These are phyloP conservation scores for Nymphaea thermarum DNA, from an alignment of 164 flowering plant species.

Conservation along the genomic window DNA sequence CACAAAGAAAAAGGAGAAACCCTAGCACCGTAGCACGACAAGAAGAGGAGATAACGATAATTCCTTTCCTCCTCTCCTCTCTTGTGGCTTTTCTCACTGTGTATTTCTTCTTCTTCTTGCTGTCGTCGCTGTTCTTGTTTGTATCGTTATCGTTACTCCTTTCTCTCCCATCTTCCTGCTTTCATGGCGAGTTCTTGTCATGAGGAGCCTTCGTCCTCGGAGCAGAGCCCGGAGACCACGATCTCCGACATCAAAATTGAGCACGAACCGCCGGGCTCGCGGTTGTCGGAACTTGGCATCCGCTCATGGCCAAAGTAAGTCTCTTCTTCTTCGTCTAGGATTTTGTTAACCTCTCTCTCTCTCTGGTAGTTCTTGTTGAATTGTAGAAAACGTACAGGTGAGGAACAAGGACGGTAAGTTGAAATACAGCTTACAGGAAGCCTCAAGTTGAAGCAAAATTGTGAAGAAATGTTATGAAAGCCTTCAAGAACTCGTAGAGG, in stretches of 20 bases:
- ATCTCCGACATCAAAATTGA: slow-evolving; percentile 36
- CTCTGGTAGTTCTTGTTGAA: not conserved
- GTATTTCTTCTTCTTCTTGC: too few species aligned
- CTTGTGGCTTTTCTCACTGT: not conserved
- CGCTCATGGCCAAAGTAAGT: slow-evolving; percentile 90
- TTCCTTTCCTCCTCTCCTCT: not conserved
- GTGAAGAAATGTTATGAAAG: too few species aligned
- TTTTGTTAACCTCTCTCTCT: slow-evolving; percentile 4
- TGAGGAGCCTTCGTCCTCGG: not conserved
- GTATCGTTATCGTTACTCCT: not conserved
- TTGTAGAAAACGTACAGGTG: too few species aligned
- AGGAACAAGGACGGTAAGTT: too few species aligned
- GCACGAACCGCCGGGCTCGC: slow-evolving; percentile 43
- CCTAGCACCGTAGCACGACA: not conserved
- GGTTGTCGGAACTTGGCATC: slow-evolving; percentile 54
- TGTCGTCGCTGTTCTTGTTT: too few species aligned
- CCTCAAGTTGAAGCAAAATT: too few species aligned
- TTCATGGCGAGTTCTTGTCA: not conserved
- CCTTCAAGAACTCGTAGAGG: too few species aligned
- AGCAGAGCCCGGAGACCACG: not conserved
- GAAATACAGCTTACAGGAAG: too few species aligned
- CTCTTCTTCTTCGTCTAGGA: not conserved
- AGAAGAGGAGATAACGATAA: not conserved
- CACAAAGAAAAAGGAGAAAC: not conserved
- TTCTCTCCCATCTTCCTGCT: not conserved